Base-by-base conservation (phyloP, 2,329 filamentous ascomycete genomes). In the Colletotrichum lini region DNA sequence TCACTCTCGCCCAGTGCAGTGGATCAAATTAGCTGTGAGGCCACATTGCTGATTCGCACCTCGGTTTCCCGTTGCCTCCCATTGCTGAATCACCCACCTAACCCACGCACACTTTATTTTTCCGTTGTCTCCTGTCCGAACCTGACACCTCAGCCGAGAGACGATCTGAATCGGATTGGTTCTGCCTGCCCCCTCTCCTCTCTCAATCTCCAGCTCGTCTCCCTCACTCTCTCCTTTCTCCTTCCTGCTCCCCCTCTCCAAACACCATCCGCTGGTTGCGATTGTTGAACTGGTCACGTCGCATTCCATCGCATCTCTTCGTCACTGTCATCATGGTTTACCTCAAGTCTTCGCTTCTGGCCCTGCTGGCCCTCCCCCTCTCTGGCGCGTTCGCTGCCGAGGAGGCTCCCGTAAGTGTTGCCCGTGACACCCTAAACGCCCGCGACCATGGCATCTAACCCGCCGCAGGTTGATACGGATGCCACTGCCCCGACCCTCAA, bases 291-390 rank as follows among this genome's bases (percentile, higher is more conserved):
- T 65, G 65, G 65, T 69, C 67, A 65, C 63, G 61, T 71, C 67
- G 66, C 67, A 53, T 61, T 62, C 65, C 65, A 50, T 66, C 65
- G 52, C 61, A 35, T 57, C 56, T 61, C n/a, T 23, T 23, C 50
- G 50, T 58, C 53, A 59, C 56, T 69, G 59, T 72, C 81, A 85
- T 80, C 80, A 96, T 96, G 94, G 90, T 92, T 84, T 90, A 89
- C 79, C 87, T 94, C 83, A 92, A 91, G 84, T 87, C 93, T 78
- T 90, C 93, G 77, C 87, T 92, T 71, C 84, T 96, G 77, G 91
- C 92, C 76, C 84, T 95, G 73, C 85, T 94, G 82, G 92, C 93
- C 73, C 84, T 94, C 77, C 89, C 90, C 80, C 88, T 91, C 76
- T 84, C 93, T 75, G 87, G 89, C 80, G 90, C 88, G 77, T 86